Percentiles rank a stretch among this genome's conserved stretches.
Conservation (phyloP, 1,284 basidiomycete species). For the Tremellales sp. region DNA sequence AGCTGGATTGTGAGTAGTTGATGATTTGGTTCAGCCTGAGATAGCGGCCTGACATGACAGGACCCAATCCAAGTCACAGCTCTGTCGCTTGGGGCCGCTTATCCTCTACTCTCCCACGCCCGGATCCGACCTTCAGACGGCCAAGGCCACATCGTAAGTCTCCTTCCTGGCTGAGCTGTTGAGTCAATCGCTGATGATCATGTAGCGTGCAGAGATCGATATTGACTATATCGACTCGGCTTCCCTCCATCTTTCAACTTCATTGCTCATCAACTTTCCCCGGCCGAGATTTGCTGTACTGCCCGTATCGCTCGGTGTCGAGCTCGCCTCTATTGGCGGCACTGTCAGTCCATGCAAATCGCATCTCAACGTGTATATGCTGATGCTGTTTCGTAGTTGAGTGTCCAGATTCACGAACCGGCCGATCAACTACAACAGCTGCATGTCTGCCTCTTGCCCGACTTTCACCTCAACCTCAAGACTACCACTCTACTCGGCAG, state of each 20-base stretch:
- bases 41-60: slow-evolving; percentile 17
- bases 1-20: slow-evolving; percentile 43
- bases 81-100: slow-evolving; percentile 53
- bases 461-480: slow-evolving; percentile 55
- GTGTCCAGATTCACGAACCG: slow-evolving; percentile 40
- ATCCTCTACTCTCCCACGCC: slow-evolving; percentile 54
- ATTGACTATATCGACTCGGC: slow-evolving; percentile 55
- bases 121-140: slow-evolving; percentile 55
- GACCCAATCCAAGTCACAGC: slow-evolving; percentile 55
- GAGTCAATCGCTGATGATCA: background rate
- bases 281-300: slow-evolving; percentile 56
- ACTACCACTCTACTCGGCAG: slow-evolving; percentile 55
- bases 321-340: slow-evolving; percentile 54
- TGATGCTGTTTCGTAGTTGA: slow-evolving; percentile 26
- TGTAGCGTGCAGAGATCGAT: slow-evolving; percentile 54
- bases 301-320: slow-evolving; percentile 54
- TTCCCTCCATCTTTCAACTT: slow-evolving; percentile 54
- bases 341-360: slow-evolving; percentile 44
- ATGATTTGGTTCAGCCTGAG: too few relatives aligned
- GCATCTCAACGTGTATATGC: background rate
- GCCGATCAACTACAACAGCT: slow-evolving; percentile 44
- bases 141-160: slow-evolving; percentile 51
- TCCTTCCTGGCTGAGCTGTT: background rate
- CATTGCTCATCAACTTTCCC: slow-evolving; percentile 57
- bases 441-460: slow-evolving; percentile 55